These are phyloP conservation scores for Microsporum audouinii DNA, from an alignment of 2,329 filamentous ascomycete genomes.

Conservation along the genomic window DNA sequence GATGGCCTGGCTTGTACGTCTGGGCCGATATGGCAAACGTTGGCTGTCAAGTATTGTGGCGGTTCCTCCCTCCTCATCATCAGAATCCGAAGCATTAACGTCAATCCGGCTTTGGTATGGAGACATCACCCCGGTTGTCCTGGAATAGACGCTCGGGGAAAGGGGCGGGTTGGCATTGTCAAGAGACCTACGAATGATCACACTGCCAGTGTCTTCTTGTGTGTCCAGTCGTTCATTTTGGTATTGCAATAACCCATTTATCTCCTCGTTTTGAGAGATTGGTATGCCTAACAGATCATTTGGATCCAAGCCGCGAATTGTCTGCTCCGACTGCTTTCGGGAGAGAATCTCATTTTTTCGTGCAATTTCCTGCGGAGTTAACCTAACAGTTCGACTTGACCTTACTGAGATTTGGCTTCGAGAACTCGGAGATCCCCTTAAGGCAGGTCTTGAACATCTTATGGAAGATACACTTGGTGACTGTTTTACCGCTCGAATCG, in stretches of 20 bases:
- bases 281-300: not conserved
- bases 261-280: not conserved
- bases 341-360: constrained; percentile 16
- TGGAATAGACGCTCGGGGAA: constrained; percentile 27
- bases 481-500: constrained; percentile 12
- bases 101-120: constrained; percentile 9
- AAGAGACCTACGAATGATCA: constrained; percentile 10
- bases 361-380: constrained; percentile 17
- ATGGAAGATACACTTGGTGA: constrained; percentile 7
- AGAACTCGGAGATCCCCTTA: constrained; percentile 5
- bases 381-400: constrained; percentile 2
- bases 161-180: constrained; percentile 6
- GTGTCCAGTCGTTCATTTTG: not conserved
- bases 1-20: not conserved
- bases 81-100: constrained; percentile 7
- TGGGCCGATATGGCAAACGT: constrained; percentile 10
- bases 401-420: constrained; percentile 7
- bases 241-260: not conserved
- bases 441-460: not conserved
- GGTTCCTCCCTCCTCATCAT: constrained; percentile 15
- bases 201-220: constrained; percentile 11
- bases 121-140: constrained; percentile 21
- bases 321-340: not conserved
- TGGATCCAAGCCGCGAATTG: not conserved
- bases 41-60: constrained; percentile 17